Evolutionary conservation across 2,329 filamentous ascomycete genomes (phyloP), one percentile per base, ranked within the genome.

Genomic region (Simplicillium aogashimaense): DNA sequence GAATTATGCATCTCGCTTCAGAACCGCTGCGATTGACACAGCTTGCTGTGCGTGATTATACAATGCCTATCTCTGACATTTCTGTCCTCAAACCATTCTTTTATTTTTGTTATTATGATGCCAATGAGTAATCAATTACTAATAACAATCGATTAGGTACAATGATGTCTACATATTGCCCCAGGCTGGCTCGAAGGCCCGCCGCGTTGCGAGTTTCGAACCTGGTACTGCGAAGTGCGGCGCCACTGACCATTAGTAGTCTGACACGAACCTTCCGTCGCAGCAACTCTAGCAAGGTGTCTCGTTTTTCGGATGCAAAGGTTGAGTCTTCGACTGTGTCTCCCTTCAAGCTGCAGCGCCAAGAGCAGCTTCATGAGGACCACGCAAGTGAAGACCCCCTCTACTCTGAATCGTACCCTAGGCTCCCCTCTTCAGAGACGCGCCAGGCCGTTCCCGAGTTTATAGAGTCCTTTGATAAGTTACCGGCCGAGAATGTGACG

Each of bases 21-120:
- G 65, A 67, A 68, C 65, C 65, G 65, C 65, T 68, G 65, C 65
- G 65, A 64, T 65, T 66, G 63, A 68, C 60, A 57, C 61, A 57
- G 62, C 57, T 59, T 57, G 57, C 60, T 61, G 63, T 60, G 61
- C 34, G 47, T 66, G 65, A 67, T 63, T 56, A 59, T 41, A 65
- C 55, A 50, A 54, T 59, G 62, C 64, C 54, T 56, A 53, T 52
- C 29, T 51, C 63, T 66, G 63, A 66, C 43, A 39, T 44, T 46
- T 15, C 35, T 32, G 36, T 41, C 43, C 20, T 39, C 39, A 31
- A 37, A 35, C 35, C 20, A 39, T 45, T 42, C 18, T 40, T 30
- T 43, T 31, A 38, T 14, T 32, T 38, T 32, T 32, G 17, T 36
- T 35, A 38, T 46, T n/a, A 17, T 28, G 17, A 43, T 37, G 33